phyloP scores from a whole-genome alignment of 192 early-diverging fungal species.

The Umbelopsis isabellina region DNA sequence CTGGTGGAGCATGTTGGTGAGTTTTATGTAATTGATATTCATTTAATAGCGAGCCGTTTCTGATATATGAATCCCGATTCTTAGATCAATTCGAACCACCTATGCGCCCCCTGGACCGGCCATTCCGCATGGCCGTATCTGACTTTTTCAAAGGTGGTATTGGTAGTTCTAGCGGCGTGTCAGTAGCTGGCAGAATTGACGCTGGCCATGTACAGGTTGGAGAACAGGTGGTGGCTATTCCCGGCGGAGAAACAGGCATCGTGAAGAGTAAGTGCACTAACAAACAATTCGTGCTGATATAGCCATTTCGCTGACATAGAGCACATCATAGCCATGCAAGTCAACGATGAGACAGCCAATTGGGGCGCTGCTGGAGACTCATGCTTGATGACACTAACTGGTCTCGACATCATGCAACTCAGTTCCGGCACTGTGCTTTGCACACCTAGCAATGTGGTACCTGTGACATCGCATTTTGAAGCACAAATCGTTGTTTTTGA shows the following conservation, averaged over 20 bases:
- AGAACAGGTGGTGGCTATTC: constrained; percentile 80
- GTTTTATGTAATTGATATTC: not conserved
- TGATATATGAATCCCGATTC: constrained; percentile 8
- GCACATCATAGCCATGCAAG: constrained; percentile 66
- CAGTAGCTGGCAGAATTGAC: constrained; percentile 86
- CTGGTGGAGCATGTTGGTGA: constrained; percentile 74
- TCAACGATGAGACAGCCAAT: constrained; percentile 66
- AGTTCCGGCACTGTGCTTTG: constrained; percentile 89
- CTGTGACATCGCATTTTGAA: constrained; percentile 73
- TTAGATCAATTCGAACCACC: constrained; percentile 81
- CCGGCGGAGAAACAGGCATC: constrained; percentile 72
- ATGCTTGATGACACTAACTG: constrained; percentile 73
- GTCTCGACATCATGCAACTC: constrained; percentile 75
- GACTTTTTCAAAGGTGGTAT: constrained; percentile 93
- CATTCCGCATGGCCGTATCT: constrained; percentile 83
- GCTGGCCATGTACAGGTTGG: constrained; percentile 88
- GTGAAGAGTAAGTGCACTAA: constrained; percentile 66
- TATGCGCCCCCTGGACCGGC: constrained; percentile 71
- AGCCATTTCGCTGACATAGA: no score
- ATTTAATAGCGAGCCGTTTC: constrained; percentile 1
- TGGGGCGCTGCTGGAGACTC: constrained; percentile 97
- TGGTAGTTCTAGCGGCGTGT: constrained; percentile 71
- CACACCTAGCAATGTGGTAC: constrained; percentile 66
- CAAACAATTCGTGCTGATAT: no score
- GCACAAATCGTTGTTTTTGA: constrained; percentile 96